A percentile compares a stretch with the other conserved stretches of the same genome.
These are phyloP conservation scores for Gaeumannomyces sp. DNA, from an alignment of 2,329 filamentous ascomycete genomes.

Conservation along the genomic window DNA sequence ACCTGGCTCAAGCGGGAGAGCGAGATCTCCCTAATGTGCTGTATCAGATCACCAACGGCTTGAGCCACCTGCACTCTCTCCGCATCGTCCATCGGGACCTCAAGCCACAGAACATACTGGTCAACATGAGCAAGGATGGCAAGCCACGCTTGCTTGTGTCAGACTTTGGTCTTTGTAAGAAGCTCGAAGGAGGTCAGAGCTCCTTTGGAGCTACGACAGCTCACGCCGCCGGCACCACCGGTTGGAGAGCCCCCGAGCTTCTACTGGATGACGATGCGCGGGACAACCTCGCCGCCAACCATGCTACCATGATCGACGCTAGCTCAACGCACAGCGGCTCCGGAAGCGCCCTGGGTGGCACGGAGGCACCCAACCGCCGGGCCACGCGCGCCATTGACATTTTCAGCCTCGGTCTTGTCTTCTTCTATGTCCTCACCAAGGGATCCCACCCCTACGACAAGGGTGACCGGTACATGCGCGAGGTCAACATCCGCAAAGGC, in stretches of 20 bases:
- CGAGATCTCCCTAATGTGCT: slow-evolving; percentile 73
- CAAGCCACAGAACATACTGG: slow-evolving; percentile 95
- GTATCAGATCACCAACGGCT: slow-evolving; percentile 82
- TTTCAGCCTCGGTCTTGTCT: slow-evolving; percentile 94
- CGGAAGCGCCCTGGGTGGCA: slow-evolving; percentile 28
- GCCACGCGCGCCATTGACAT: slow-evolving; percentile 96
- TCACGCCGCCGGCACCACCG: slow-evolving; percentile 86
- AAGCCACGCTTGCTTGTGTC: slow-evolving; percentile 86
- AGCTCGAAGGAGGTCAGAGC: slow-evolving; percentile 87
- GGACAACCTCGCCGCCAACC: slow-evolving; percentile 22
- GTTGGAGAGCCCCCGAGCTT: slow-evolving; percentile 93
- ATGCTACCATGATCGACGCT: slow-evolving; percentile 33
- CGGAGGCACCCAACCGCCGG: slow-evolving; percentile 60
- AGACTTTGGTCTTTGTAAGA: slow-evolving; percentile 97
- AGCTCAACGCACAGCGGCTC: slow-evolving; percentile 56
- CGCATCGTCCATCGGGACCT: slow-evolving; percentile 96
- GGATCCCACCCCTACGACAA: slow-evolving; percentile 91
- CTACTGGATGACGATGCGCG: slow-evolving; percentile 71
- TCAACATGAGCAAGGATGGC: slow-evolving; percentile 64
- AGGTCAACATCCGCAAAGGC: slow-evolving; percentile 94
- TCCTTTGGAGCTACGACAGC: slow-evolving; percentile 93
- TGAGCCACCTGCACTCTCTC: slow-evolving; percentile 82
- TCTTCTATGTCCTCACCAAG: slow-evolving; percentile 95
- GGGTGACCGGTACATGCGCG: slow-evolving; percentile 88
- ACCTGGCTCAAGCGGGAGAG: slow-evolving; percentile 66